Percentiles rank a stretch among this genome's conserved stretches.
These are phyloP conservation scores for Colletotrichum coccodes DNA, from an alignment of 2,329 filamentous ascomycete genomes.

Conservation along the genomic window DNA sequence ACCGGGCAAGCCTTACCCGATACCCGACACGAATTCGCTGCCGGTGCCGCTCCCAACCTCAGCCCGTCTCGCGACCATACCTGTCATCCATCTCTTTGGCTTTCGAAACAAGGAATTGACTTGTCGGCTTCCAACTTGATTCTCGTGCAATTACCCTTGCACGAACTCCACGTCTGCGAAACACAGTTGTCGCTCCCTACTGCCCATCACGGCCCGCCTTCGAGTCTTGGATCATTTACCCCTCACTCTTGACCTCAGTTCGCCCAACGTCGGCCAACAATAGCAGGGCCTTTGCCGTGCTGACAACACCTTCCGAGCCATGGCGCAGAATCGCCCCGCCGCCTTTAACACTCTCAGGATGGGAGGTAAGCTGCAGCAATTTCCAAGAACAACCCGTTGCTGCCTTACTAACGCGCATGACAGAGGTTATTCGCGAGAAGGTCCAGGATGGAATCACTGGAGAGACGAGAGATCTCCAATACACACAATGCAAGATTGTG, in stretches of 20 bases:
- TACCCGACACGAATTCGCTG: constrained; percentile 18
- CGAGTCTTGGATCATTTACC: constrained; percentile 40
- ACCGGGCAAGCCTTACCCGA: constrained; percentile 4
- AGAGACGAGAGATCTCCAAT: constrained; percentile 95
- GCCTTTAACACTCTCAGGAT: constrained; percentile 90
- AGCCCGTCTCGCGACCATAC: constrained; percentile 2
- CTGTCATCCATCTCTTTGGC: background rate
- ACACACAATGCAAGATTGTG: constrained; percentile 99
- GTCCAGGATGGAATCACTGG: constrained; percentile 98
- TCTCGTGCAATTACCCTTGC: constrained; percentile 25
- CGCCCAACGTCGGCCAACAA: constrained; percentile 32
- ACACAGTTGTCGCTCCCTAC: constrained; percentile 18
- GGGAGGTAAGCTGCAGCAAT: constrained; percentile 79
- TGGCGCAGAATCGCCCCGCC: constrained; percentile 93
- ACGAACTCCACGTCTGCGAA: constrained; percentile 6
- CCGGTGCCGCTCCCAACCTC: constrained; percentile 15
- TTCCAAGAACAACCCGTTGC: constrained; percentile 25
- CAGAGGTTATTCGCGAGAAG: constrained; percentile 98
- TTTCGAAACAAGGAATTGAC: constrained; percentile 23
- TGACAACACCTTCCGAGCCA: constrained; percentile 47
- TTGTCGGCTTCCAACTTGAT: background rate
- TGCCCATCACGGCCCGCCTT: constrained; percentile 50
- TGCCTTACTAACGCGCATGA: constrained; percentile 20
- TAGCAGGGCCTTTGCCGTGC: constrained; percentile 33
- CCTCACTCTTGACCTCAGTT: constrained; percentile 39